Evolutionary conservation across 805 yeast species (phyloP).

Genomic region (Kodamaea lidongshanica): DNA sequence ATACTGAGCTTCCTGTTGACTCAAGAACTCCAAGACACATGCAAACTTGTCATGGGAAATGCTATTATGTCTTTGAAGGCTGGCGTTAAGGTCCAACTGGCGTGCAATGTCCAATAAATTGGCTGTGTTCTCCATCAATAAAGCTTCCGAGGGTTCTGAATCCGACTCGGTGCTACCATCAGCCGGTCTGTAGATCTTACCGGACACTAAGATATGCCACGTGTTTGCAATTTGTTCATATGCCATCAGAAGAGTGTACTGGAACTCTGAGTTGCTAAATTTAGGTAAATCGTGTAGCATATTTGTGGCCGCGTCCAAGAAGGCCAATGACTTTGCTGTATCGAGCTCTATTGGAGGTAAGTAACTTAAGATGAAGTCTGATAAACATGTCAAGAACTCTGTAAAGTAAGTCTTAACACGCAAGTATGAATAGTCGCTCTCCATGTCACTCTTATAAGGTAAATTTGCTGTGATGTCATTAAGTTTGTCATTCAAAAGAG

Average conservation of each 20-base stretch:
- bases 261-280: constrained; percentile 53
- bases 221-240: constrained; percentile 57
- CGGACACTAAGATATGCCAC: constrained; percentile 45
- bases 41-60: constrained; percentile 36
- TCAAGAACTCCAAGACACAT: constrained; percentile 40
- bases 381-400: constrained; percentile 63
- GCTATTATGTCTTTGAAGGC: constrained; percentile 41
- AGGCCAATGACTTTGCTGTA: constrained; percentile 48
- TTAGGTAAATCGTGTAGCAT: constrained; percentile 60
- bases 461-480: constrained; percentile 42
- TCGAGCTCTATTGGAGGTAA: constrained; percentile 65
- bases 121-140: constrained; percentile 12
- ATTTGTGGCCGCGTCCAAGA: constrained; percentile 55
- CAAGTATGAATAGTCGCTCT: constrained; percentile 69
- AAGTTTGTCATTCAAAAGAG: constrained; percentile 42
- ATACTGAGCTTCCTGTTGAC: constrained; percentile 30
- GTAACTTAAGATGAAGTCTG: constrained; percentile 68
- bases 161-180: not conserved
- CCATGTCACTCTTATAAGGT: constrained; percentile 71
- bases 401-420: constrained; percentile 62
- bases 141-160: not conserved
- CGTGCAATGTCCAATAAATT: constrained; percentile 26
- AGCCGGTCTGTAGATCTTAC: constrained; percentile 9
- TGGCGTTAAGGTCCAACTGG: constrained; percentile 35
- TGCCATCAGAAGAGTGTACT: constrained; percentile 46